These are phyloP conservation scores for Penicillium paxilli DNA, from an alignment of 495 filamentous ascomycete genomes.

Conservation along the genomic window DNA sequence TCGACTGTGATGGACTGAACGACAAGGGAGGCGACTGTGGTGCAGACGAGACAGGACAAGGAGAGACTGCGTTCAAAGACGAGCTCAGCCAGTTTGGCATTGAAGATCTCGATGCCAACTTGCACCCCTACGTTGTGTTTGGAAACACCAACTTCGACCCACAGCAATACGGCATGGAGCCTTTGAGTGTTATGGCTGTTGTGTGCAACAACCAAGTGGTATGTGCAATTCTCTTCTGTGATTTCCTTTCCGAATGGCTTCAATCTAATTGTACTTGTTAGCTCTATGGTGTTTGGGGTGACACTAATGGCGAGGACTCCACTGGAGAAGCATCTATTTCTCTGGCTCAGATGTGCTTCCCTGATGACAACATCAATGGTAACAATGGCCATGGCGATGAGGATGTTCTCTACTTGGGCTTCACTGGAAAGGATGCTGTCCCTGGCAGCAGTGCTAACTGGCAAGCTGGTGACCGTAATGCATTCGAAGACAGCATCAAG, in stretches of 20 bases:
- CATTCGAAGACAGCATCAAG: slow-evolving; percentile 53
- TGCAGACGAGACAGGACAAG: slow-evolving; percentile 52
- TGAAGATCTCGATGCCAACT: slow-evolving; percentile 57
- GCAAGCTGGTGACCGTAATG: slow-evolving; percentile 37
- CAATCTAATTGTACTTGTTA: slow-evolving; percentile 11
- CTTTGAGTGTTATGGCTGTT: slow-evolving; percentile 62
- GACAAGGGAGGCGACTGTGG: slow-evolving; percentile 48
- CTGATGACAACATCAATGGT: slow-evolving; percentile 39
- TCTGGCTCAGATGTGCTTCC: slow-evolving; percentile 59
- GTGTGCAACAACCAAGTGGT: slow-evolving; percentile 59
- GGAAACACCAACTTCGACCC: slow-evolving; percentile 63
- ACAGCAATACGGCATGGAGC: slow-evolving; percentile 50
- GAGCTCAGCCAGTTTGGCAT: slow-evolving; percentile 46
- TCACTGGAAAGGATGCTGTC: slow-evolving; percentile 48
- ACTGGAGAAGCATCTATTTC: slow-evolving; percentile 60
- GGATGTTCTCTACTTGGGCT: slow-evolving; percentile 58
- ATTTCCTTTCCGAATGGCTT: not conserved
- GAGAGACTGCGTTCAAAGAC: slow-evolving; percentile 54
- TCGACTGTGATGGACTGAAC: slow-evolving; percentile 67
- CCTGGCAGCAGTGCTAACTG: slow-evolving; percentile 52
- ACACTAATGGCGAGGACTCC: slow-evolving; percentile 55
- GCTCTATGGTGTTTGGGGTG: slow-evolving; percentile 69
- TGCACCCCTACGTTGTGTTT: slow-evolving; percentile 67
- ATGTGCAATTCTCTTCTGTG: not conserved
- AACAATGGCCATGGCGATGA: slow-evolving; percentile 50